These are phyloP conservation scores for Populus simonii DNA, from an alignment of 345 rosid species.

Conservation along the genomic window DNA sequence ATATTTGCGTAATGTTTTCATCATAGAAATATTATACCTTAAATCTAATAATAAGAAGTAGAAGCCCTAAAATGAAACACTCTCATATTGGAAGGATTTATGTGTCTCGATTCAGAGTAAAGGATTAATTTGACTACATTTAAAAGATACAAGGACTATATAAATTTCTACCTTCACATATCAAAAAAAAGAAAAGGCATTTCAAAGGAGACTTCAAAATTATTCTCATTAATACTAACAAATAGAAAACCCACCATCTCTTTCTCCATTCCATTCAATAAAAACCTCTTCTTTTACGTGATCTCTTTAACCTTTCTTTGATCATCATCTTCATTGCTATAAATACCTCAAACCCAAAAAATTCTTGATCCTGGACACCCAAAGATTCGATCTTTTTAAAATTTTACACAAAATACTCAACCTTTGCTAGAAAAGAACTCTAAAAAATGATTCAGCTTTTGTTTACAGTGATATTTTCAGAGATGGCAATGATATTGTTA, in stretches of 20 bases:
- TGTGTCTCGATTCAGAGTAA: too few relatives aligned
- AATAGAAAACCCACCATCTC: not conserved
- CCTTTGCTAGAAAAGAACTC: not conserved
- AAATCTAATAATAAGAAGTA: too few relatives aligned
- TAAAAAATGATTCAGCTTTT: constrained; percentile 30
- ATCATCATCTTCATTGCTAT: not conserved
- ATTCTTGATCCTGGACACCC: not conserved
- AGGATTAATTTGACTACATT: not conserved
- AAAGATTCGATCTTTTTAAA: not conserved
- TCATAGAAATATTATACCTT: too few relatives aligned
- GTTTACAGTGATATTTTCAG: constrained; percentile 23
- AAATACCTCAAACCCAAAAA: not conserved
- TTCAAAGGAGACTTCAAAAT: not conserved
- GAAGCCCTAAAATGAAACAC: too few relatives aligned
- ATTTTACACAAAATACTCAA: too few relatives aligned
- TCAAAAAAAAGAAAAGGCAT: not conserved
- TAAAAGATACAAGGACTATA: not conserved
- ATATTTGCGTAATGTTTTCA: too few relatives aligned
- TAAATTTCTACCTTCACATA: not conserved
- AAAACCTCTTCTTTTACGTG: not conserved
- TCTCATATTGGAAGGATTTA: too few relatives aligned
- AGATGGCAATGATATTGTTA: constrained; percentile 28
- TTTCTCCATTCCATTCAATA: not conserved
- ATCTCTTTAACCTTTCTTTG: not conserved
- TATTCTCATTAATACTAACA: not conserved